Percentiles rank a stretch among this genome's conserved stretches.
phyloP scores from a whole-genome alignment of 2,329 filamentous ascomycete species.

The Arthroderma uncinatum region DNA sequence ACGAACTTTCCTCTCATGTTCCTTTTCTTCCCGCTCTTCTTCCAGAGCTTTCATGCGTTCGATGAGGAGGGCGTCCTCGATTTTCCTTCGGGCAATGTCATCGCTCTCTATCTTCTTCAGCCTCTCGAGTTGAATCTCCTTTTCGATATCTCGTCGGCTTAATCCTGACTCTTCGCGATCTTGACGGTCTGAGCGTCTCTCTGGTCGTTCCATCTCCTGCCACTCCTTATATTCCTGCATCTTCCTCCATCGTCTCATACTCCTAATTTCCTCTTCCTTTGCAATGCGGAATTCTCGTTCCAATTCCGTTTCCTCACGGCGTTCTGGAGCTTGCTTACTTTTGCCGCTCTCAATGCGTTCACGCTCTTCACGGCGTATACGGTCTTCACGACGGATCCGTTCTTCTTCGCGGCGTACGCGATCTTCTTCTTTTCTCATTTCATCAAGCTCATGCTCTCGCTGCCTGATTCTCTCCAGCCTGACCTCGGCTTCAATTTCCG shows the following conservation, averaged over 20 bases:
- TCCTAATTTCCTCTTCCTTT: not conserved
- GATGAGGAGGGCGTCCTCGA: slow-evolving; percentile 17
- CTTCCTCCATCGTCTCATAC: not conserved
- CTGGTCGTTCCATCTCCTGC: slow-evolving; percentile 17
- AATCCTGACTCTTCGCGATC: slow-evolving; percentile 11
- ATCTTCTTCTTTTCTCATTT: not conserved
- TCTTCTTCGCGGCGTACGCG: not conserved
- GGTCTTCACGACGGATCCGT: not conserved
- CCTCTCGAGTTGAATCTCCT: slow-evolving; percentile 25
- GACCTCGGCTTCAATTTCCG: not conserved
- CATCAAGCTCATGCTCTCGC: not conserved
- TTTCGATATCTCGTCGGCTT: slow-evolving; percentile 18
- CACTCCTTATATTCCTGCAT: not conserved
- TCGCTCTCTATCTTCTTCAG: slow-evolving; percentile 25
- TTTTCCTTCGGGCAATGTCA: slow-evolving; percentile 14
- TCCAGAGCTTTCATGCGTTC: slow-evolving; percentile 21
- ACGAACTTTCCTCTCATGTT: slow-evolving; percentile 39
- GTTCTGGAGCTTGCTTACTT: not conserved
- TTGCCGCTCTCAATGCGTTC: not conserved
- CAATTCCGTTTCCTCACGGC: slow-evolving; percentile 2
- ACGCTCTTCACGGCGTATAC: not conserved
- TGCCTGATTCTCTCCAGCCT: not conserved
- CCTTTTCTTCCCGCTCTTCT: slow-evolving; percentile 30
- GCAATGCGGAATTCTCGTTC: slow-evolving; percentile 3
- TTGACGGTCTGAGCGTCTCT: not conserved